Conservation (phyloP, 352 stramenopile genomes). For the Aphanomyces cochlioides region DNA sequence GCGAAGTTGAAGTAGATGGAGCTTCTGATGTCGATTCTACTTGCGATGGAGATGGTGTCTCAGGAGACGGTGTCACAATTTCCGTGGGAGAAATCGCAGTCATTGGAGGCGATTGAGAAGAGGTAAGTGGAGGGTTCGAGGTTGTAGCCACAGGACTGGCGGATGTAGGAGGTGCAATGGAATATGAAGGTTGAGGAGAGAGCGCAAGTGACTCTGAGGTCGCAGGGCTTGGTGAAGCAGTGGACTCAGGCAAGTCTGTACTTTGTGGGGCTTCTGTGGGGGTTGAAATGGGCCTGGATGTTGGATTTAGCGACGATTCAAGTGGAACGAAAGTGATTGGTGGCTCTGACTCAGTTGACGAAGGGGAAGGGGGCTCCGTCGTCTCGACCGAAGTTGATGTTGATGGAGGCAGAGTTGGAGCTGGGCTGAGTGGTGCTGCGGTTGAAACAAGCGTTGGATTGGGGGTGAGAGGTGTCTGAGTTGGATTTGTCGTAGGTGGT, state of each 20-base stretch:
- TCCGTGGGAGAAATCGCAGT: slow-evolving; percentile 29
- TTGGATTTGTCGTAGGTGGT: too few species aligned
- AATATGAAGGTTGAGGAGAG: background rate
- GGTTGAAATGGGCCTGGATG: background rate
- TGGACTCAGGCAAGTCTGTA: background rate
- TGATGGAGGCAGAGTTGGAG: background rate
- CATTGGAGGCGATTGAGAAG: slow-evolving; percentile 3
- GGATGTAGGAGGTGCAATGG: background rate
- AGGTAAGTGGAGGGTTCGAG: slow-evolving; percentile 15
- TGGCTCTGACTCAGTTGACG: background rate
- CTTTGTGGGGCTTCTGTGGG: background rate
- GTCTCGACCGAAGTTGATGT: too few species aligned
- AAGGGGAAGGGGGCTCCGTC: too few species aligned
- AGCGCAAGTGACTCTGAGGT: too few species aligned
- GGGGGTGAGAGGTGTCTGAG: too few species aligned
- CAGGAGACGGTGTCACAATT: background rate
- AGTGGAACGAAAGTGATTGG: background rate
- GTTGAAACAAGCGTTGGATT: background rate
- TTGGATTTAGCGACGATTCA: background rate
- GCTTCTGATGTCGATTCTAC: background rate
- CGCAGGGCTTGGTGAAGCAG: too few species aligned
- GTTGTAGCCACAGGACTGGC: slow-evolving; percentile 9
- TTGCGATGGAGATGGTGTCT: background rate
- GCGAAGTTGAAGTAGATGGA: background rate
- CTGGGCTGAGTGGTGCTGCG: background rate